Evolutionary conservation across 2,329 filamentous ascomycete genomes (phyloP).

Genomic region (Lachnellula arida): DNA sequence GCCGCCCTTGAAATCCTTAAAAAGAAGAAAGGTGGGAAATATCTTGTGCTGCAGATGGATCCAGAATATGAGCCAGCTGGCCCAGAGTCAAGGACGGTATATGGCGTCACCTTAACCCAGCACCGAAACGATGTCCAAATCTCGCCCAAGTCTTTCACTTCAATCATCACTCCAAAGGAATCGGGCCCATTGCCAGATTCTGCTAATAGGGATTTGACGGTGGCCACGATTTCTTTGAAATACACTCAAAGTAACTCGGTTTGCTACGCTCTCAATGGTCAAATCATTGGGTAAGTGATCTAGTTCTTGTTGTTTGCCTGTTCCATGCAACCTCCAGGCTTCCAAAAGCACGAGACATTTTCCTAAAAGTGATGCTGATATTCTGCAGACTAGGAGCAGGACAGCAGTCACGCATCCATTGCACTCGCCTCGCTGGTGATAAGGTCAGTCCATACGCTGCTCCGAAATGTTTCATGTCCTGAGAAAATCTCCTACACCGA

Average conservation of each 20-base stretch:
- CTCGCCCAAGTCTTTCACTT: constrained; percentile 77
- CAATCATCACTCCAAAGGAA: constrained; percentile 82
- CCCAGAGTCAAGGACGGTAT: constrained; percentile 80
- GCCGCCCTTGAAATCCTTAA: constrained; percentile 86
- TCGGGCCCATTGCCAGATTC: constrained; percentile 66
- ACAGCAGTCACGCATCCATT: constrained; percentile 97
- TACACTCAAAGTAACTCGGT: constrained; percentile 99
- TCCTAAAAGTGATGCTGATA: not conserved
- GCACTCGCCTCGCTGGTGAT: constrained; percentile 92
- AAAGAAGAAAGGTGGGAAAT: constrained; percentile 98
- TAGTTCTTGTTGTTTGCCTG: not conserved
- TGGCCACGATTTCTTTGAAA: constrained; percentile 95
- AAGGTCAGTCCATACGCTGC: constrained; percentile 46
- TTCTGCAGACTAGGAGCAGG: constrained; percentile 71
- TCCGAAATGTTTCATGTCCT: not conserved
- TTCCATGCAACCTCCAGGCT: too few relatives aligned
- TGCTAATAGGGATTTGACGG: constrained; percentile 83
- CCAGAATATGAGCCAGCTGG: constrained; percentile 71
- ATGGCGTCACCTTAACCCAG: constrained; percentile 83
- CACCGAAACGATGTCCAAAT: constrained; percentile 90
- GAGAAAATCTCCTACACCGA: not conserved
- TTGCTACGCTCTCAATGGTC: constrained; percentile 91
- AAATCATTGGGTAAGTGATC: constrained; percentile 59
- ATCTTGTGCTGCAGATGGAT: constrained; percentile 94
- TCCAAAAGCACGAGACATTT: not conserved